Evolutionary conservation across 139 green algal species (phyloP).

Genomic region (Haematococcus sp.): DNA sequence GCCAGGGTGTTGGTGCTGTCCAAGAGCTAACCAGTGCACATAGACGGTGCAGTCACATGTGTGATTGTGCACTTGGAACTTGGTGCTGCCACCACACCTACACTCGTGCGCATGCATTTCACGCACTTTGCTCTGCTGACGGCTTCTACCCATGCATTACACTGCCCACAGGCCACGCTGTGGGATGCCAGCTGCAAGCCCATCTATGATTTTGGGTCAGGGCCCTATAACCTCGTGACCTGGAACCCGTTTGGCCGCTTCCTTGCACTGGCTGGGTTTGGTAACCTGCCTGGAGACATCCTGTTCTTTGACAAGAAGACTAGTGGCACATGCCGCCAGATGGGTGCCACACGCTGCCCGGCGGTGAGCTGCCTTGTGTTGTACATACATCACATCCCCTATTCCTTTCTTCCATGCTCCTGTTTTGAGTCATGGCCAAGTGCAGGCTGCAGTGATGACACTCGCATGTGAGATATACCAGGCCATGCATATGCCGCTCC

Average conservation of each 20-base stretch:
- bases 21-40: too few species aligned
- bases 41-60: too few species aligned
- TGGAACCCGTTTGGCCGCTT: slow-evolving; percentile 89
- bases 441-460: too few species aligned
- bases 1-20: too few species aligned
- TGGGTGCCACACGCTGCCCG: slow-evolving; percentile 49
- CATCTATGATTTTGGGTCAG: slow-evolving; percentile 81
- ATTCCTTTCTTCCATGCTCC: too few species aligned
- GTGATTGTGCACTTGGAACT: too few species aligned
- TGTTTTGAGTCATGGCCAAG: too few species aligned
- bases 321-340: slow-evolving; percentile 74
- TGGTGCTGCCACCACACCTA: too few species aligned
- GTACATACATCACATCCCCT: too few species aligned
- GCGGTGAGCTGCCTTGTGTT: slow-evolving; percentile 6
- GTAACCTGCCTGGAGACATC: slow-evolving; percentile 87
- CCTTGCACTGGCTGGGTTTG: slow-evolving; percentile 76
- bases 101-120: too few species aligned
- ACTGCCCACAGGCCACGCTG: slow-evolving; percentile 79
- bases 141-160: slow-evolving; percentile 53
- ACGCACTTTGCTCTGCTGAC: slow-evolving; percentile 13
- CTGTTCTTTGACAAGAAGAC: slow-evolving; percentile 83
- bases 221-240: slow-evolving; percentile 79
- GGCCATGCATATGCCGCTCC: too few species aligned
- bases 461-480: too few species aligned
- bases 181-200: slow-evolving; percentile 82